Conservation (phyloP, 208 protist genomes). For the Trypanosoma scelopori region DNA sequence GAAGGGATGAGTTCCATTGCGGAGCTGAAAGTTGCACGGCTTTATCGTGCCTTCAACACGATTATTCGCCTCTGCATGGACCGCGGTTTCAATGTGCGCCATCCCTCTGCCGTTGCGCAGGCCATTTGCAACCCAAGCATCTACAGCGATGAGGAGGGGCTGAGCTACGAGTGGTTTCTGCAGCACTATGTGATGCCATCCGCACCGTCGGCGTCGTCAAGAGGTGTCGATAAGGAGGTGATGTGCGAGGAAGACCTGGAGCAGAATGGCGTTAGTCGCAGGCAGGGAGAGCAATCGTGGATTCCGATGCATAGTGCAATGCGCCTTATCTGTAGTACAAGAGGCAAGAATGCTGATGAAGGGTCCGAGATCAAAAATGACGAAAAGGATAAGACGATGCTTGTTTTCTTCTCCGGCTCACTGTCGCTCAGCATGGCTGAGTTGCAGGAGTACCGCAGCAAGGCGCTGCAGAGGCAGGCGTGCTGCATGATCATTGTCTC, state of each 20-base stretch:
- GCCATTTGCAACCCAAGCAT: constrained; percentile 37
- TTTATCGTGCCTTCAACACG: constrained; percentile 85
- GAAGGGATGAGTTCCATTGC: constrained; percentile 65
- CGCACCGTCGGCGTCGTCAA: not conserved
- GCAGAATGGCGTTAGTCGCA: constrained; percentile 13
- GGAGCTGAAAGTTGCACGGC: constrained; percentile 65
- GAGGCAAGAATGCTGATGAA: not conserved
- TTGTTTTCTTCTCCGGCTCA: constrained; percentile 68
- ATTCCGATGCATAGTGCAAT: constrained; percentile 62
- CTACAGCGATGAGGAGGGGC: constrained; percentile 40
- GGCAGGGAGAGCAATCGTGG: constrained; percentile 37
- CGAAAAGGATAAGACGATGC: constrained; percentile 31
- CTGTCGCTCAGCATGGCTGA: constrained; percentile 49
- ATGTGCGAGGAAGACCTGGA: constrained; percentile 21
- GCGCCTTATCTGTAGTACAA: constrained; percentile 50
- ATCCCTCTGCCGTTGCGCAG: constrained; percentile 66
- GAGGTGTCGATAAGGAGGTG: constrained; percentile 1
- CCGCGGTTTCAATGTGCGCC: constrained; percentile 72
- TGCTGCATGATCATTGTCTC: constrained; percentile 62
- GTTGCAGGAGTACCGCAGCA: constrained; percentile 55
- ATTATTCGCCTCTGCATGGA: constrained; percentile 75
- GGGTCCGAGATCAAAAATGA: constrained; percentile 7
- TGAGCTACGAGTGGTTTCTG: constrained; percentile 76
- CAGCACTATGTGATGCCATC: constrained; percentile 43
- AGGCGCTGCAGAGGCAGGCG: constrained; percentile 62